Evolutionary conservation across 1,284 basidiomycete genomes (phyloP).

Genomic region (Rugosomyces carneus): DNA sequence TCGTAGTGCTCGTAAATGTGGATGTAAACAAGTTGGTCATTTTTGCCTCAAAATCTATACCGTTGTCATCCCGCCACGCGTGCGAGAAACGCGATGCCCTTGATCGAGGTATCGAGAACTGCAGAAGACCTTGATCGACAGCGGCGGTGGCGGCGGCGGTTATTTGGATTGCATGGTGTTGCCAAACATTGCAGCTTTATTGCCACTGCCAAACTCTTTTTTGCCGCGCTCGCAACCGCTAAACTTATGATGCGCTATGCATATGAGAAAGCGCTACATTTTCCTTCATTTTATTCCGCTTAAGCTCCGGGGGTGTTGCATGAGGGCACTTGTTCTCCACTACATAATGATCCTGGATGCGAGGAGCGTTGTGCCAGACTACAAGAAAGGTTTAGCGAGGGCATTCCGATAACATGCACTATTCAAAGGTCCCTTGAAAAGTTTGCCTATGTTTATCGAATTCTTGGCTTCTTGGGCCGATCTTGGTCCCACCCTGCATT

Average conservation of each 20-base stretch:
- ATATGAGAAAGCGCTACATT: no score
- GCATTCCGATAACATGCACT: background rate
- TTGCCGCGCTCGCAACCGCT: background rate
- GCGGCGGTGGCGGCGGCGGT: slow-evolving; percentile 7
- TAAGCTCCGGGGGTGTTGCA: background rate
- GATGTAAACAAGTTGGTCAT: slow-evolving; percentile 15
- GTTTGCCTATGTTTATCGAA: background rate
- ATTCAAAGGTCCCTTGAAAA: background rate
- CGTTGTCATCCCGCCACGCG: slow-evolving; percentile 3
- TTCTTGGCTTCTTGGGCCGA: background rate
- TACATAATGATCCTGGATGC: background rate
- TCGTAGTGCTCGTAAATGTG: slow-evolving; percentile 7
- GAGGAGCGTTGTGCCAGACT: background rate
- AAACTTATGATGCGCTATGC: background rate
- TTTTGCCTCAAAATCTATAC: slow-evolving; percentile 9
- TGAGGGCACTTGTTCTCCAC: background rate
- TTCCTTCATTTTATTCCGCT: background rate
- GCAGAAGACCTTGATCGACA: slow-evolving; percentile 2
- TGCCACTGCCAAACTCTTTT: background rate
- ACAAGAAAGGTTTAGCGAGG: background rate
- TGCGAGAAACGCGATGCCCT: background rate
- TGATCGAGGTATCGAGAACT: slow-evolving; percentile 3
- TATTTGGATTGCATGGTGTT: slow-evolving; percentile 4
- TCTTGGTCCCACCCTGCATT: background rate
- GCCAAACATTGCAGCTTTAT: slow-evolving; percentile 8